Evolutionary conservation across 1,284 basidiomycete genomes (phyloP), one percentile per base, ranked within the genome.

Genomic region (Neolentinus lepideus): DNA sequence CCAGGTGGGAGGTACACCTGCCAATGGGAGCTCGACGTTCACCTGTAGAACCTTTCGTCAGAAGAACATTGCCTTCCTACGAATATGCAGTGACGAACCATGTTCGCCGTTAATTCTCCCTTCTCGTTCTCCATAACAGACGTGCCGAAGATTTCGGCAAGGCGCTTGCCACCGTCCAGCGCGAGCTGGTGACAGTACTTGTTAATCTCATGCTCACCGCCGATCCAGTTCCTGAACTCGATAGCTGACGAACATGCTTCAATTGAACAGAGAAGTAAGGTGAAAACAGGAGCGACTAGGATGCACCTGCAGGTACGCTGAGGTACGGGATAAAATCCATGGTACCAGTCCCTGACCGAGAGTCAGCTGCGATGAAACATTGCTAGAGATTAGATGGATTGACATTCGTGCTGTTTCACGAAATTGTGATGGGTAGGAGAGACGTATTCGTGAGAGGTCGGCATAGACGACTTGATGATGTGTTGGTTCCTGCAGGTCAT

Each of bases 181-280:
- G 93, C 94, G 24, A 95, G 78, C 6, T 76, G 66, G 63, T 86
- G 86, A 62, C 83, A 91, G 68, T 95, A 92, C 2, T 71, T 75
- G 64, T 87, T 85, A 59, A 95, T 93, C 56, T 79, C 79, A 16
- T 79, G 72, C 70, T 96, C 94, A 1, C 94, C 94, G 1, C 93
- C 94, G 21, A 95, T 74, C 79, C 83, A 87, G 52, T 81, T 65
- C 25, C 93, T 79, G 72, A 94, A 95, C 47, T 86, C 78, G 9
- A 95, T 67, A 0, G 92, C 92, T 81, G 67, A 10, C 3, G 14
- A 6, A 33, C 21, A 52, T 2, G 52, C 50, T 54, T 51, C 59
- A 45, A 33, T 46, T 52, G 47, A 14, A 21, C 56, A 48, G 24
- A 65, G 61, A 0, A 62, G 66, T 54, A 68, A 57, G 29, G 29